Conservation (phyloP, 1,284 basidiomycete genomes). For the Ganoderma lucidum region DNA sequence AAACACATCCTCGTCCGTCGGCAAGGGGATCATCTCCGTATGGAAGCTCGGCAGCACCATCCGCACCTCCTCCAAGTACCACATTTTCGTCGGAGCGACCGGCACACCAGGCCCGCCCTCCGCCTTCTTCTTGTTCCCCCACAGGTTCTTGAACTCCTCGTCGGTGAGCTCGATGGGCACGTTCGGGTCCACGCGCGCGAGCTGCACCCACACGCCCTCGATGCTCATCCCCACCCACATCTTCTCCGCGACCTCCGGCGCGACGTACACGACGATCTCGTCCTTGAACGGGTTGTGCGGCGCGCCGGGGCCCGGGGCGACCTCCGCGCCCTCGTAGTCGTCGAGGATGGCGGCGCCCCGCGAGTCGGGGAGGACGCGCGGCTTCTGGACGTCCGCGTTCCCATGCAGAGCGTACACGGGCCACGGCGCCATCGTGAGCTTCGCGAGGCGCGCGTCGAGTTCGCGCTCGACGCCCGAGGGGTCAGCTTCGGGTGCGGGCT, state of each 20-base stretch:
- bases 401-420: slow-evolving; percentile 46
- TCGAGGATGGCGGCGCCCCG: slow-evolving; percentile 49
- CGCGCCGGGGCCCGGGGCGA: slow-evolving; percentile 5
- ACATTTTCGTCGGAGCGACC: slow-evolving; percentile 38
- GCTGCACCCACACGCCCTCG: slow-evolving; percentile 68
- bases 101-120: slow-evolving; percentile 35
- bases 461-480: slow-evolving; percentile 58
- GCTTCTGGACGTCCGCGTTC: slow-evolving; percentile 47
- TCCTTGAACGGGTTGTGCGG: slow-evolving; percentile 60
- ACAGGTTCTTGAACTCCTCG: slow-evolving; percentile 14
- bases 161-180: slow-evolving; percentile 28
- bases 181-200: slow-evolving; percentile 48
- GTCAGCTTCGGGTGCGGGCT: slow-evolving; percentile 10
- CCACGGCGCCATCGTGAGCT: slow-evolving; percentile 65
- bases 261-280: slow-evolving; percentile 62
- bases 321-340: slow-evolving; percentile 23
- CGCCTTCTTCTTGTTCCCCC: slow-evolving; percentile 18
- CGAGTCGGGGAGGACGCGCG: slow-evolving; percentile 52
- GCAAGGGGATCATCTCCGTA: slow-evolving; percentile 36
- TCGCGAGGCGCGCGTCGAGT: slow-evolving; percentile 54
- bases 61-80: slow-evolving; percentile 43
- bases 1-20: slow-evolving; percentile 29
- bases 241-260: slow-evolving; percentile 50
- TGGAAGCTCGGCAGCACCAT: slow-evolving; percentile 40
- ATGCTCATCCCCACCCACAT: slow-evolving; percentile 61